Base-by-base conservation (phyloP, 148 eudicot species). In the Rheum nobile region DNA sequence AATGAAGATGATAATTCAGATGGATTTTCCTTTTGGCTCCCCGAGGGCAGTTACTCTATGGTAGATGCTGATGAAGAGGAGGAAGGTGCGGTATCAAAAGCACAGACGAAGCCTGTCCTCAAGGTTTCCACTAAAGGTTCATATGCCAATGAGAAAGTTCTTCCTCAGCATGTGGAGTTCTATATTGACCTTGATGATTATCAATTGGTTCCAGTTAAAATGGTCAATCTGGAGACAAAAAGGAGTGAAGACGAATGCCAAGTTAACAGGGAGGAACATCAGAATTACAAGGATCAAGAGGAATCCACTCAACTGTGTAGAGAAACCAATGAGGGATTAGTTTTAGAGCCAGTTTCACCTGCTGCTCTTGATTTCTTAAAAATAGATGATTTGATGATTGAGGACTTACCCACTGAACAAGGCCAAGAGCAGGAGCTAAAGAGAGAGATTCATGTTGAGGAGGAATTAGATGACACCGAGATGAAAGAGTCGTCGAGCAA, bases 111-210 rank as follows among this genome's bases (percentile, higher is more conserved):
- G 50, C 73, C 82, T 19, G 71, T 79, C 9, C 71, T 78, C 50
- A 72, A 68, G 11, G 22, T 77, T 41, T 8, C 55, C 16, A 77
- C 75, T 79, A 72, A 80, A 70, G 81, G 75, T 82, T 73, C 72
- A 39, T 47, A 71, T 76, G 72, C 63, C 52, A 54, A 67, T 44
- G 78, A 75, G 14, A 44, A 31, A 17, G 37, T 73, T 59, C 74
- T 80, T 0, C 41, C 72, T 68, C 89, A 92, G 76, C 93, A 90
- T 88, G 79, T 92, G 42, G 97, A 92, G 55, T 92, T 90, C 76
- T 92, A 88, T 76, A 81, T 92, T 67, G 96, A 89, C 74, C 87
- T 80, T 42, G 89, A 84, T 55, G 97, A 93, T 79, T 84, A 83
- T 67, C 77, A 77, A 44, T 74, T 92, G 79, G 87, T 92, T 77